Conservation (phyloP, 495 filamentous ascomycete genomes). For the Endocarpon pusillum region DNA sequence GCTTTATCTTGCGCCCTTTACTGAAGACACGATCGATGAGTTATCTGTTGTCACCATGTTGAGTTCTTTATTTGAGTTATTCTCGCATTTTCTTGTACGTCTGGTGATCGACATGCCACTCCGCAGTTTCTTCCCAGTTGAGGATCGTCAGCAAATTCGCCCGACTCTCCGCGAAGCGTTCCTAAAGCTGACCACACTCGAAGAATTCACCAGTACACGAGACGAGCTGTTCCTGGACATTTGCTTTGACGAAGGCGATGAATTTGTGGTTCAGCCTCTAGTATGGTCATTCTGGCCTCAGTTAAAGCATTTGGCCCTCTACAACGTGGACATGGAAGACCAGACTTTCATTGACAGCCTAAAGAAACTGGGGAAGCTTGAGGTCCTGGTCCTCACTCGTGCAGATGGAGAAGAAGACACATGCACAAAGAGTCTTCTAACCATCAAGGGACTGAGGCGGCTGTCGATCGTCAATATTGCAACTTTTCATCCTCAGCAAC, state of each 20-base stretch:
- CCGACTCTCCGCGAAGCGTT: conserved; percentile 14
- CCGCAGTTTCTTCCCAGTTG: conserved; percentile 7
- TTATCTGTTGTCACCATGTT: too few species aligned
- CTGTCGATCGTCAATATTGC: too few species aligned
- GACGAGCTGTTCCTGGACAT: too few species aligned
- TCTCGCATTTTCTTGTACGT: too few species aligned
- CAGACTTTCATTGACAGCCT: conserved; percentile 14
- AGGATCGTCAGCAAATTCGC: conserved; percentile 10
- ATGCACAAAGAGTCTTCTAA: too few species aligned
- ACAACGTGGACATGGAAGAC: conserved; percentile 13
- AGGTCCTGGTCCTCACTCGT: conserved; percentile 20
- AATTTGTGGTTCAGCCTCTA: conserved; percentile 10
- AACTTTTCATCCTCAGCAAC: too few species aligned
- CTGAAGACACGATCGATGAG: too few species aligned
- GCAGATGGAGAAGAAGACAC: conserved; percentile 10
- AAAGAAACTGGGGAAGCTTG: conserved; percentile 12
- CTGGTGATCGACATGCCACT: conserved; percentile 12
- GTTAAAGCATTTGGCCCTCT: conserved; percentile 17
- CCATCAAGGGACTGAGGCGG: too few species aligned
- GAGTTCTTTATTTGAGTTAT: too few species aligned
- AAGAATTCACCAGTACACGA: conserved; percentile 16
- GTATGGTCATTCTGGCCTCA: conserved; percentile 19
- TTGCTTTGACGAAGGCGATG: too few species aligned
- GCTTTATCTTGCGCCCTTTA: conserved; percentile 11
- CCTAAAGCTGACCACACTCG: conserved; percentile 11